Percentiles rank a stretch among this genome's conserved stretches.
Evolutionary conservation across 2,329 filamentous ascomycete species (phyloP).

Genomic region (Coleophoma cylindrospora): DNA sequence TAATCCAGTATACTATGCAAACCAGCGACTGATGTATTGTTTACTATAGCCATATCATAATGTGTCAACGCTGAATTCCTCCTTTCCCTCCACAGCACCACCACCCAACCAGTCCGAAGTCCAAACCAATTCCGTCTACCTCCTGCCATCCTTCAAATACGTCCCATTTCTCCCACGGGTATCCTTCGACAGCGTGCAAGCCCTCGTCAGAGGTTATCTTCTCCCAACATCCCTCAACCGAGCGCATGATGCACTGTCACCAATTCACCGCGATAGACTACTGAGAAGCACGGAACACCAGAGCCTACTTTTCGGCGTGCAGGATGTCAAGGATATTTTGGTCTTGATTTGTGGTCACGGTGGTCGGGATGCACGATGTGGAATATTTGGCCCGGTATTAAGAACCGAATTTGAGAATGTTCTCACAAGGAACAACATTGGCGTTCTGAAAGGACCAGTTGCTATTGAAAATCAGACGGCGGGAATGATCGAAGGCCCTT

Average conservation of each 20-base stretch:
- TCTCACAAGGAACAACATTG: constrained; percentile 43
- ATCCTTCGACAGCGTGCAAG: constrained; percentile 48
- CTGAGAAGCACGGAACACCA: constrained; percentile 47
- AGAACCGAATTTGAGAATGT: constrained; percentile 63
- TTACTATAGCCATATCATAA: constrained; percentile 71
- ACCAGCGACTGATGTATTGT: background rate
- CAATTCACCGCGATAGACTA: constrained; percentile 48
- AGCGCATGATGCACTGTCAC: constrained; percentile 52
- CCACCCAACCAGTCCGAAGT: constrained; percentile 27
- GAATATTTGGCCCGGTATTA: constrained; percentile 71
- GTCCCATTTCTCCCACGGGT: constrained; percentile 65
- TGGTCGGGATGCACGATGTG: constrained; percentile 76
- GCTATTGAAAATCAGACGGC: constrained; percentile 1
- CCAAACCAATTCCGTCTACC: constrained; percentile 61
- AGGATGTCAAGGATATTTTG: constrained; percentile 61
- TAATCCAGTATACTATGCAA: background rate
- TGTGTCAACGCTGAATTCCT: constrained; percentile 70
- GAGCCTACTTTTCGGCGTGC: constrained; percentile 48
- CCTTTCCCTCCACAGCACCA: constrained; percentile 53
- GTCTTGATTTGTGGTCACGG: constrained; percentile 88
- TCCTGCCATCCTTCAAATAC: constrained; percentile 82
- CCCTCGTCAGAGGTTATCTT: constrained; percentile 60
- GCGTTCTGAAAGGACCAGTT: constrained; percentile 42
- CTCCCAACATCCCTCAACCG: constrained; percentile 58
- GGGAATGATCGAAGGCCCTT: constrained; percentile 21